phyloP scores from a whole-genome alignment of 257 asterid genomes.

The Penstemon barbatus region DNA sequence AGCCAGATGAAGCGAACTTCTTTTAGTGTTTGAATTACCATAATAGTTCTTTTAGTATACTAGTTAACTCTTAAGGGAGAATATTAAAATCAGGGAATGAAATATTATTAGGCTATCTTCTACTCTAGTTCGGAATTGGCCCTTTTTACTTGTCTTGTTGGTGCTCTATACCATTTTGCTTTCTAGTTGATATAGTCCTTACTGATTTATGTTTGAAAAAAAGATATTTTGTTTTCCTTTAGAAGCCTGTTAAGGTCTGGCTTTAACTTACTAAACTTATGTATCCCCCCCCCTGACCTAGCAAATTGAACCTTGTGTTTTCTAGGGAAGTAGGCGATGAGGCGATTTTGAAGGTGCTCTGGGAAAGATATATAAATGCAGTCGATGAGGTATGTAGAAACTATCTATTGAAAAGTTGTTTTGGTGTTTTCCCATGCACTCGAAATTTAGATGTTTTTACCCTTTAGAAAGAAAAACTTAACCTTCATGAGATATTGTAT shows the following conservation, averaged over 20 bases:
- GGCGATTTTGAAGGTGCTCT: conserved; percentile 75
- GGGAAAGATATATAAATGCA: conserved; percentile 64
- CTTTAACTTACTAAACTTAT: conserved; percentile 13
- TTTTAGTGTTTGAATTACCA: too few species aligned
- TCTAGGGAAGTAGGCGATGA: conserved; percentile 88
- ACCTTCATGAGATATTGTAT: not conserved
- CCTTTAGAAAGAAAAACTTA: conserved; percentile 1
- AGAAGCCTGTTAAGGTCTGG: conserved; percentile 11
- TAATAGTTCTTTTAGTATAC: too few species aligned
- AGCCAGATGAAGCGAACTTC: not conserved
- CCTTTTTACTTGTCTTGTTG: conserved; percentile 1
- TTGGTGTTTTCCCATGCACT: conserved; percentile 15
- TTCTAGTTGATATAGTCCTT: not conserved
- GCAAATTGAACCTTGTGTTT: conserved; percentile 32
- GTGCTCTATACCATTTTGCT: conserved; percentile 18
- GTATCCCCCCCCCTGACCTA: conserved; percentile 14
- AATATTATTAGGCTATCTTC: not conserved
- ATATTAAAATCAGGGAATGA: not conserved
- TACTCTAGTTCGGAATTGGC: not conserved
- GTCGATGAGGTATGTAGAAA: conserved; percentile 61
- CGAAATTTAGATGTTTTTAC: conserved; percentile 23
- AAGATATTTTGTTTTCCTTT: not conserved
- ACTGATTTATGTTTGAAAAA: conserved; percentile 17
- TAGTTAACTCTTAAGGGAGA: not conserved
- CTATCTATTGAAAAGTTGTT: conserved; percentile 14